Evolutionary conservation across 73 alveolate genomes (phyloP).

Genomic region (Tetrahymena elliotti): DNA sequence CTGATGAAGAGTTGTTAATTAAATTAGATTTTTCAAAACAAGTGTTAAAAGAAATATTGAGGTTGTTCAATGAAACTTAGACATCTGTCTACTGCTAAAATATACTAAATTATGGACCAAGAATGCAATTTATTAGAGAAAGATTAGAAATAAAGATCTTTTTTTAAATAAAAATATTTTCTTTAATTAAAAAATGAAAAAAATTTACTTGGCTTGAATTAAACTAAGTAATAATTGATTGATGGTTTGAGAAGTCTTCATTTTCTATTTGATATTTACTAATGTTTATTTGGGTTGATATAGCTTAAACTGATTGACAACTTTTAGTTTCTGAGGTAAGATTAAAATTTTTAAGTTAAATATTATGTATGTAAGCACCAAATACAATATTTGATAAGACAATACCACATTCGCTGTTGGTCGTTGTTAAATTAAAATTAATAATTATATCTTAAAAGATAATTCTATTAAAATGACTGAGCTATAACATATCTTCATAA

Average conservation of each 20-base stretch:
- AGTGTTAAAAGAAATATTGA: not conserved
- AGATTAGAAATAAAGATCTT: not conserved
- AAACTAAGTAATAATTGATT: not conserved
- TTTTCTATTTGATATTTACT: too few species aligned
- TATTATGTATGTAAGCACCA: not conserved
- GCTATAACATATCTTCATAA: too few species aligned
- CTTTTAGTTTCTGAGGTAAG: not conserved
- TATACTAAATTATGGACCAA: not conserved
- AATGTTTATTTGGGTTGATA: not conserved
- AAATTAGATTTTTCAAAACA: not conserved
- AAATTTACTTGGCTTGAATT: not conserved
- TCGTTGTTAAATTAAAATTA: not conserved
- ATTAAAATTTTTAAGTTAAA: not conserved
- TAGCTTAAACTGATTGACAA: not conserved
- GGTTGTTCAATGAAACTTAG: not conserved
- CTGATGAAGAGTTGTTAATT: not conserved
- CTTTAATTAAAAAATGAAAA: too few species aligned
- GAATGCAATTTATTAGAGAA: not conserved
- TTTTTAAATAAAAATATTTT: too few species aligned
- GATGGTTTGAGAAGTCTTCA: not conserved
- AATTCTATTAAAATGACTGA: not conserved
- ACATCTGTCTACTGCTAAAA: not conserved
- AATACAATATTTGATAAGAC: not conserved
- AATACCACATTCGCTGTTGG: not conserved
- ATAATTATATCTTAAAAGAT: not conserved